A percentile compares a stretch with the other conserved stretches of the same genome.
Evolutionary conservation across 176 grass and related monocot genomes (phyloP).

Genomic region (Triticum turgidum): DNA sequence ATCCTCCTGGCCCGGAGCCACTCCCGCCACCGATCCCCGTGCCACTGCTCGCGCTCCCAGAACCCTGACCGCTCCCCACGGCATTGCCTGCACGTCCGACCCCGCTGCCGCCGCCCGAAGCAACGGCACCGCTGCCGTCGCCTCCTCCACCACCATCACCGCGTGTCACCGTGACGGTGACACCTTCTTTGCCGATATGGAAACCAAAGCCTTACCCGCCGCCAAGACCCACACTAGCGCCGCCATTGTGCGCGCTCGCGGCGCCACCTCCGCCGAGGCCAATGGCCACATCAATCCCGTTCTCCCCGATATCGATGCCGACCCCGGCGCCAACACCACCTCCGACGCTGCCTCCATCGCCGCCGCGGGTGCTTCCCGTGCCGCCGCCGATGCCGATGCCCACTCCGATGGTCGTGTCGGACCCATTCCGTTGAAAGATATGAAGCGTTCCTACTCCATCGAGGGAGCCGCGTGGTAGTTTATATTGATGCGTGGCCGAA

Average conservation of each 20-base stretch:
- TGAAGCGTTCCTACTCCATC: too few species aligned
- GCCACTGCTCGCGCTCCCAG: constrained; percentile 40
- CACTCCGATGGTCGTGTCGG: constrained; percentile 34
- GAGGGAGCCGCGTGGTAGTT: too few species aligned
- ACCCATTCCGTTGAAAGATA: neutral
- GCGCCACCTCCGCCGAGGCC: constrained; percentile 53
- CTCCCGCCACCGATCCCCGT: constrained; percentile 45
- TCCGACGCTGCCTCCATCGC: constrained; percentile 33
- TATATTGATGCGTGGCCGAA: too few species aligned
- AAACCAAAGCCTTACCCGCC: constrained; percentile 54
- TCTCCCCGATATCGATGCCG: constrained; percentile 36
- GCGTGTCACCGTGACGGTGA: constrained; percentile 46
- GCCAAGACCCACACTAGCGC: constrained; percentile 26
- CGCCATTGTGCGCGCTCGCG: constrained; percentile 26
- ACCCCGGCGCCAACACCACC: constrained; percentile 54
- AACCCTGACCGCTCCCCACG: constrained; percentile 45
- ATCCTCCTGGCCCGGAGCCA: constrained; percentile 31
- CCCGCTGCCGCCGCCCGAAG: constrained; percentile 41
- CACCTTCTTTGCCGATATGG: constrained; percentile 44
- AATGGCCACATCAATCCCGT: constrained; percentile 43
- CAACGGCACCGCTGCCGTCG: neutral
- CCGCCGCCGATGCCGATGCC: constrained; percentile 50
- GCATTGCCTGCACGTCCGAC: constrained; percentile 46
- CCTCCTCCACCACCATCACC: constrained; percentile 10
- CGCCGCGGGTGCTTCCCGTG: constrained; percentile 22